Evolutionary conservation across 2,329 filamentous ascomycete genomes (phyloP), one percentile per base, ranked within the genome.

Genomic region (Phialophora tarda): DNA sequence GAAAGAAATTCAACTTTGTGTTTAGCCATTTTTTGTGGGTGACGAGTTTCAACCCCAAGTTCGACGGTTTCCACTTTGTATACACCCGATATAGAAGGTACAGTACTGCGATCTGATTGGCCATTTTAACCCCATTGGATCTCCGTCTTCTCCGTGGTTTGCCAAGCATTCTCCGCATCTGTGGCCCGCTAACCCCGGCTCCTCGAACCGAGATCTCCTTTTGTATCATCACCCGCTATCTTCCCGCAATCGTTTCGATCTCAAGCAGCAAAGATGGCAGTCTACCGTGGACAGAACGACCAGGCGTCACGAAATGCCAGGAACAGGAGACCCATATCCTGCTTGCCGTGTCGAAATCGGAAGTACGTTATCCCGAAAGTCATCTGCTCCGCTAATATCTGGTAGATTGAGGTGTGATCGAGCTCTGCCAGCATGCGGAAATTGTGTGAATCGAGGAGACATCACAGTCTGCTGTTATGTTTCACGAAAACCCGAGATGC

Each of bases 281-380:
- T 26, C 26, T 26, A 4, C 26, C 26, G 26, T 26, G 26, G 26
- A 26, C 26, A 26, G 26, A 26, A 4, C 26, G 26, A 26, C 5
- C 26, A 26, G 26, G 26, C 26, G 28, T n/a, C 41, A 41, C 59
- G 59, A 28, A 53, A 59, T 59, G 60, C n/a, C 10, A 63, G 93
- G 77, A 97, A 97, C 75, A 85, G 93, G 67, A 90, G 97, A 17
- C 93, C 93, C 55, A 83, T 97, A 59, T 97, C 93, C 74, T 97
- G 93, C 77, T 91, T 89, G 71, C 91, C 93, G 44, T 97, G 93
- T 79, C 86, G 93, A 75, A 91, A 93, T 74, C 89, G 93, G 82
- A 97, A 97, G 74, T 86, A 60, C 10, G 60, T 66, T 41, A 41
- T 23, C 51, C 14, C 48, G 48, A 11, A 24, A 24, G 23, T 51